Evolutionary conservation across 345 rosid genomes (phyloP), one percentile per base, ranked within the genome.

Genomic region (Stellera chamaejasme): DNA sequence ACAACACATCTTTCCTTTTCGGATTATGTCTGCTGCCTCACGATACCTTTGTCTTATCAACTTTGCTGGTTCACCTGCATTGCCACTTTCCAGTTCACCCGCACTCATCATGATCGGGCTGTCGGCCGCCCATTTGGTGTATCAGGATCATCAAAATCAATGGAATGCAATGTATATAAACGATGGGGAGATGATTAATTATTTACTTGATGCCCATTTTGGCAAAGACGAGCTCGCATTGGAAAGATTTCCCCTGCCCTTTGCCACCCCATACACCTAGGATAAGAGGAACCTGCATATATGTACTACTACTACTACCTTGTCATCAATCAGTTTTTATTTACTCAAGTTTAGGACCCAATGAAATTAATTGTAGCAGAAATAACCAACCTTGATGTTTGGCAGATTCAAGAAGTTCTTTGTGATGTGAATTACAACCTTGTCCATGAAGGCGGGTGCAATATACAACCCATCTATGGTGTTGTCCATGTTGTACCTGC

Each of bases 241-340:
- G 83, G 74, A 81, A 81, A 23, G 87, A 73, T 66, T 78, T 78
- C 48, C 83, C 87, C 64, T 80, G 87, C 23, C 87, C 83, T 73
- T 78, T 78, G 59, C 83, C 83, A 45, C 83, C 83, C 83, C 87
- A 81, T 26, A 75, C 59, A 58, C 83, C 87, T 75, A 71, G 64
- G n/a, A 78, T 75, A 2, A 78, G 69, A 49, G 79, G 81, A 65
- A 81, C 74, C 80, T 77, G 78, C 23, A 19, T 19, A 19, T 1
- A 19, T 19, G 23, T 19, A 19, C 28, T 43, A 45, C 11, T 28
- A 19, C 25, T 3, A 27, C 26, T n/a, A n/a, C n/a, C n/a, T 6
- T 4, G 7, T 15, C 45, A 45, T 50, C 26, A 49, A 26, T 25
- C 3, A 45, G 39, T 16, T 50, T 50, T 43, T 16, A 19, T 26